phyloP scores from a whole-genome alignment of 148 eudicot species.

The Suaeda aralocaspica region DNA sequence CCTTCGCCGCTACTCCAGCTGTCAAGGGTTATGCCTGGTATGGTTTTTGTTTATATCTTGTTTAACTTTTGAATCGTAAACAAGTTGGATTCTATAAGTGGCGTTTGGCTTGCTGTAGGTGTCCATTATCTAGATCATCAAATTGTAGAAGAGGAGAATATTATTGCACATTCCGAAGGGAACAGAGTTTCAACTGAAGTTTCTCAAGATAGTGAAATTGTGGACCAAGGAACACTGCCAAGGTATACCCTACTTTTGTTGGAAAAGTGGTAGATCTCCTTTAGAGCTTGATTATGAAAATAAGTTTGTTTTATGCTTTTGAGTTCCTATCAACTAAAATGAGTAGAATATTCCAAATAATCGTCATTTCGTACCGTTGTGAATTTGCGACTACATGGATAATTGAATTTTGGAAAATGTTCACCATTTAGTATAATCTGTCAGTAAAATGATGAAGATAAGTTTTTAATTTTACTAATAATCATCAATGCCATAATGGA shows the following conservation, averaged over 20 bases:
- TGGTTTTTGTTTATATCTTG: neutral
- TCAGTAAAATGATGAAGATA: neutral
- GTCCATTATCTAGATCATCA: neutral
- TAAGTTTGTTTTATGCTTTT: no score
- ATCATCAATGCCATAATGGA: neutral
- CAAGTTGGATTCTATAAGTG: neutral
- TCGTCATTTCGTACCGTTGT: no score
- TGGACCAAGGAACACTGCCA: conserved; percentile 35
- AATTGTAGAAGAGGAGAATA: conserved; percentile 14
- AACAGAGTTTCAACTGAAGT: conserved; percentile 45
- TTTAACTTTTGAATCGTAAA: neutral
- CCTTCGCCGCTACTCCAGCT: conserved; percentile 23
- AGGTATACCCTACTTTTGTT: conserved; percentile 37
- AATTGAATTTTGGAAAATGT: neutral
- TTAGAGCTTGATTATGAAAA: no score
- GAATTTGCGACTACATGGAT: neutral
- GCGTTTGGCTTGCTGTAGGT: conserved; percentile 29
- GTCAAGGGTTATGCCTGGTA: conserved; percentile 30
- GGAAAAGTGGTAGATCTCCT: no score
- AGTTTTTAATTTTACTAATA: neutral
- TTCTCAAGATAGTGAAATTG: conserved; percentile 36
- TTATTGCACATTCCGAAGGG: conserved; percentile 29
- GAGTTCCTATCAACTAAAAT: no score
- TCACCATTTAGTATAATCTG: neutral
- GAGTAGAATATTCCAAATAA: no score